These are phyloP conservation scores for Aspergillus niger DNA, from an alignment of 2,329 filamentous ascomycete species.

Conservation along the genomic window DNA sequence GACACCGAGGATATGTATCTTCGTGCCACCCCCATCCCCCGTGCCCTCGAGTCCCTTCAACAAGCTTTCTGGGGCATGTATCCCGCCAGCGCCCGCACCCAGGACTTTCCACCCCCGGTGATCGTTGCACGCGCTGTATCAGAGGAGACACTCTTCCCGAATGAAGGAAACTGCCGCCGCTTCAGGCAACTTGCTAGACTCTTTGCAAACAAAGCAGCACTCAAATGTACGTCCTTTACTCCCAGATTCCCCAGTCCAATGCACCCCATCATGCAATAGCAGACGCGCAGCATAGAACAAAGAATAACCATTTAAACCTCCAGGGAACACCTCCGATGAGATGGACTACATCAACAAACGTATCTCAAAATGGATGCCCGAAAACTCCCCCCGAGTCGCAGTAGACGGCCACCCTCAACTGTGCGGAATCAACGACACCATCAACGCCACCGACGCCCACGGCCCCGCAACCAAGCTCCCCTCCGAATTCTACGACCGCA, in stretches of 20 bases:
- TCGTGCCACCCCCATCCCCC: constrained; percentile 71
- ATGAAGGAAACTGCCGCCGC: constrained; percentile 71
- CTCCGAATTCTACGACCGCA: constrained; percentile 80
- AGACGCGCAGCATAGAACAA: not conserved
- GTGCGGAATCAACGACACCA: constrained; percentile 89
- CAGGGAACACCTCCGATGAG: constrained; percentile 70
- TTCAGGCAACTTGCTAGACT: constrained; percentile 69
- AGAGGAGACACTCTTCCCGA: constrained; percentile 80
- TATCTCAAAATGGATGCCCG: constrained; percentile 84
- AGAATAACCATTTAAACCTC: not conserved
- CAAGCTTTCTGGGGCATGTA: constrained; percentile 76
- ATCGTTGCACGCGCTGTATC: constrained; percentile 65
- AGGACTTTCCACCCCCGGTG: constrained; percentile 61
- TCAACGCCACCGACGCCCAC: constrained; percentile 87
- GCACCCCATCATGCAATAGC: not conserved
- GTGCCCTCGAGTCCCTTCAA: constrained; percentile 76
- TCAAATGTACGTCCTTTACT: constrained; percentile 55
- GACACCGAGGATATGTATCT: constrained; percentile 67
- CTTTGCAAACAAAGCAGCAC: constrained; percentile 71
- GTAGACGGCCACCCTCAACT: constrained; percentile 83
- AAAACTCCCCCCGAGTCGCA: constrained; percentile 66
- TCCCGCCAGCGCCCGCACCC: constrained; percentile 55
- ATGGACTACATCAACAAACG: constrained; percentile 80
- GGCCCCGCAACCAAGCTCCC: constrained; percentile 77
- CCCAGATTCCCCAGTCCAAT: not conserved